phyloP scores from a whole-genome alignment of 208 protist species.

The Lotmaria passim region DNA sequence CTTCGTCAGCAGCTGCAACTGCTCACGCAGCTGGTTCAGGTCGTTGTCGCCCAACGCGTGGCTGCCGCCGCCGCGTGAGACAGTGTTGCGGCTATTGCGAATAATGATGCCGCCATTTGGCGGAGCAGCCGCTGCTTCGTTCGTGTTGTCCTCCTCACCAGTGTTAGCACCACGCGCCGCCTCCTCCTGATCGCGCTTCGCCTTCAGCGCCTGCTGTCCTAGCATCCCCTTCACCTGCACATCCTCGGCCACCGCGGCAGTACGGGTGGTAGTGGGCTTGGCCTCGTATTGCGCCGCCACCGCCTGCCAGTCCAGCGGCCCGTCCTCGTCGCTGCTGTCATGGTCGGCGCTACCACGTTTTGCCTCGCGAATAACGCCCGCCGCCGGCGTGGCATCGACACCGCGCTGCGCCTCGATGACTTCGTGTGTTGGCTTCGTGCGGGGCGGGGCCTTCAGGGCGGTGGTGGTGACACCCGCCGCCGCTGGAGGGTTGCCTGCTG shows the following conservation, averaged over 20 bases:
- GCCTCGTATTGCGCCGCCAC: slow-evolving; percentile 76
- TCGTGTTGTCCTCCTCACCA: slow-evolving; percentile 23
- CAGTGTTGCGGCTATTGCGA: slow-evolving; percentile 46
- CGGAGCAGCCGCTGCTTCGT: slow-evolving; percentile 23
- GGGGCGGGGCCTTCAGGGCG: slow-evolving; percentile 79
- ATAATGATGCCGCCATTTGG: slow-evolving; percentile 74
- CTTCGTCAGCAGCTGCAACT: slow-evolving; percentile 90
- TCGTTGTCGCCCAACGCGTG: slow-evolving; percentile 72
- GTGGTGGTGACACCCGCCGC: slow-evolving; percentile 26
- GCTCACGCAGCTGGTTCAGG: slow-evolving; percentile 80
- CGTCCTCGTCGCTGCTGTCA: slow-evolving; percentile 40
- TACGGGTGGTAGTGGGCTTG: slow-evolving; percentile 40
- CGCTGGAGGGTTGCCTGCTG: slow-evolving; percentile 11
- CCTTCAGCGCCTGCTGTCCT: slow-evolving; percentile 84
- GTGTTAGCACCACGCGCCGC: slow-evolving; percentile 21
- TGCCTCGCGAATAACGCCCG: slow-evolving; percentile 68
- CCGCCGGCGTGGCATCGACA: slow-evolving; percentile 40
- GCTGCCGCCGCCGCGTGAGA: slow-evolving; percentile 34
- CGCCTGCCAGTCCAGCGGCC: slow-evolving; percentile 79
- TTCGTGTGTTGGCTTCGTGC: slow-evolving; percentile 77
- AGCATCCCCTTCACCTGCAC: slow-evolving; percentile 76
- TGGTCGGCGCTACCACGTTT: slow-evolving; percentile 25
- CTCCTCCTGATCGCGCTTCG: slow-evolving; percentile 83
- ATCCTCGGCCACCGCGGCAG: slow-evolving; percentile 45
- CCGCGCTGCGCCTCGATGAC: slow-evolving; percentile 56